Base-by-base conservation (phyloP, 2,329 filamentous ascomycete genomes). In the Aspergillus sp. region DNA sequence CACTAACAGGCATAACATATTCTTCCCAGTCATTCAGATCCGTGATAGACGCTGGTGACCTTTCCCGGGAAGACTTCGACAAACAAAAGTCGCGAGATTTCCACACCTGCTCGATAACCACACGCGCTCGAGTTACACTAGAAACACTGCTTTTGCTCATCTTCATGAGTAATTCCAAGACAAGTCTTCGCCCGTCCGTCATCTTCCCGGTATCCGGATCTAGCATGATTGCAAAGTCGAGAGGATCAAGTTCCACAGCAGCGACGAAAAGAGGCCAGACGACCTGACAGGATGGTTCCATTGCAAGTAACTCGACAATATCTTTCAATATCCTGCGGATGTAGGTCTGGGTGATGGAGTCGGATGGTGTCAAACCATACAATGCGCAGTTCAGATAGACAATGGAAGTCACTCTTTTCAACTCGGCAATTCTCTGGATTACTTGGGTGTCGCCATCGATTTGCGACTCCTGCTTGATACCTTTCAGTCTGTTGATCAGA, bases 51-150 rank as follows among this genome's bases (percentile, higher is more conserved):
- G 28, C 28, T 30, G 28, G 28, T 19, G 39, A 9, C 39, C 7
- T 43, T 12, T 19, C 32, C 12, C 32, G 28, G 12, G 25, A 28
- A 9, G 25, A 13, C 23, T 36, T 51, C 3, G 32, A 15, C 32
- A 15, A 36, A 36, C 32, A 36, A 36, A 28, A 7, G 7, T 51
- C 49, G 23, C 76, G 69, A 45, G 70, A 68, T 43, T 70, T 67
- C 77, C 78, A 79, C 15, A 79, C 72, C 21, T 73, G 76, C 17
- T 73, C 70, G 30, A 79, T 76, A 1, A 79, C 77, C 3, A 72
- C 70, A 5, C 74, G 67, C 5, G 73, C 77, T 7, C 74, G 69
- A 13, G 71, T 66, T 1, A 78, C 68, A 50, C 79, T 79, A 0
- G 77, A 53, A 3, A 60, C 55, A 30, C 54, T 60, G 12, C 25